Evolutionary conservation across 148 eudicot species (phyloP).

Genomic region (Rheum nobile): DNA sequence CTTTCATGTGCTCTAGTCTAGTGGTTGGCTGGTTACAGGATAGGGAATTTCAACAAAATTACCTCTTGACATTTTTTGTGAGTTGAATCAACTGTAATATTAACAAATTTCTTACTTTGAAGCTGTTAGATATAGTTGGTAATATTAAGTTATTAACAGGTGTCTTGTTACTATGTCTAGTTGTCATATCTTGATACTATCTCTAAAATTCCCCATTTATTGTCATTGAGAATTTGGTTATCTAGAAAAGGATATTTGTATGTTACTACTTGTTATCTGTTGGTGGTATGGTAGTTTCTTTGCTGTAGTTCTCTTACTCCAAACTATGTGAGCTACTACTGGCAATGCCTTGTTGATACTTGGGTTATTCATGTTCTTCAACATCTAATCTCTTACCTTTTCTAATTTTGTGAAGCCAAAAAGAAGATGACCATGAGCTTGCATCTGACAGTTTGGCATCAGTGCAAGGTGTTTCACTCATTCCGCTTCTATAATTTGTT

Average conservation of each 20-base stretch:
- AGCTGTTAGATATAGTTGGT: not conserved
- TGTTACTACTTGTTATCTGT: not conserved
- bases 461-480: constrained; percentile 48
- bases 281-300: not conserved
- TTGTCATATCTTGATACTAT: not conserved
- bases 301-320: not conserved
- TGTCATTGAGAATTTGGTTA: not conserved
- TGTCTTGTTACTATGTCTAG: not conserved
- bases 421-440: constrained; percentile 37
- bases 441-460: constrained; percentile 38
- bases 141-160: not conserved
- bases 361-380: not conserved
- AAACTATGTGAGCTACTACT: not conserved
- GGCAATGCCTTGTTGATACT: not conserved
- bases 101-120: not conserved
- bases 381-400: not conserved
- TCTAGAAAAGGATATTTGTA: not conserved
- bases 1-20: too few relatives aligned
- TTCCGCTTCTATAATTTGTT: not conserved
- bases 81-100: not conserved
- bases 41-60: too few relatives aligned
- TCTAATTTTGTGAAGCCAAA: constrained; percentile 30
- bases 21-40: too few relatives aligned
- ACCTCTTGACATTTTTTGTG: not conserved
- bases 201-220: not conserved